A percentile compares a stretch with the other conserved stretches of the same genome.
Conservation (phyloP, 495 filamentous ascomycete genomes). For the Talaromyces thailandensis region DNA sequence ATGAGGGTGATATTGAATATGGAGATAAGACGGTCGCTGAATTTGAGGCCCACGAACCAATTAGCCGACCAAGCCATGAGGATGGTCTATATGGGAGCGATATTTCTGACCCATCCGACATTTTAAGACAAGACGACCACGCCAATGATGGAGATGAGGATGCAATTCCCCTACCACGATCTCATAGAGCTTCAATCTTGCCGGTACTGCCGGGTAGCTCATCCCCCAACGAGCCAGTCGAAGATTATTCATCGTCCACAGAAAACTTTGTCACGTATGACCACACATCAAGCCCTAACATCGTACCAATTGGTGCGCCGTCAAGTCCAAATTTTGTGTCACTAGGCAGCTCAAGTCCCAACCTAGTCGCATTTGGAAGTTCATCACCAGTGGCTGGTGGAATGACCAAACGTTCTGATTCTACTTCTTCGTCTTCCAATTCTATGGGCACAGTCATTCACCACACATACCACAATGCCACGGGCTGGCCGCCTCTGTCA, state of each 20-base stretch:
- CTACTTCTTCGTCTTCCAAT: slow-evolving; percentile 26
- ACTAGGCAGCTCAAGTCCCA: slow-evolving; percentile 34
- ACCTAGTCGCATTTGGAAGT: slow-evolving; percentile 24
- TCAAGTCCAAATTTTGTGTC: slow-evolving; percentile 39
- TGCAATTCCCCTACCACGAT: slow-evolving; percentile 26
- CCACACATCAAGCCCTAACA: slow-evolving; percentile 31
- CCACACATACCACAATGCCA: slow-evolving; percentile 18
- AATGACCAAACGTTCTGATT: slow-evolving; percentile 19
- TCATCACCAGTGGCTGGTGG: slow-evolving; percentile 17
- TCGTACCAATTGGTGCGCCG: slow-evolving; percentile 32
- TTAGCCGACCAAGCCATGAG: background rate
- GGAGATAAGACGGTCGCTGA: slow-evolving; percentile 14
- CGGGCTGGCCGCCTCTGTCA: slow-evolving; percentile 27
- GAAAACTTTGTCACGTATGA: slow-evolving; percentile 13
- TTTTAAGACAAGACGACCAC: background rate
- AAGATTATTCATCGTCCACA: slow-evolving; percentile 11
- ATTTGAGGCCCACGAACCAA: background rate
- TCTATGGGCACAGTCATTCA: slow-evolving; percentile 40
- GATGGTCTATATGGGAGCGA: background rate
- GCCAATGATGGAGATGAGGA: slow-evolving; percentile 12
- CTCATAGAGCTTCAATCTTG: slow-evolving; percentile 33
- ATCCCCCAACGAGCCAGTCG: slow-evolving; percentile 10
- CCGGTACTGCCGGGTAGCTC: slow-evolving; percentile 24
- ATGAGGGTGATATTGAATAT: slow-evolving; percentile 17
- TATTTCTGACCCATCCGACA: background rate